phyloP scores from a whole-genome alignment of 805 yeast genomes.

The Myxozyma geophila region DNA sequence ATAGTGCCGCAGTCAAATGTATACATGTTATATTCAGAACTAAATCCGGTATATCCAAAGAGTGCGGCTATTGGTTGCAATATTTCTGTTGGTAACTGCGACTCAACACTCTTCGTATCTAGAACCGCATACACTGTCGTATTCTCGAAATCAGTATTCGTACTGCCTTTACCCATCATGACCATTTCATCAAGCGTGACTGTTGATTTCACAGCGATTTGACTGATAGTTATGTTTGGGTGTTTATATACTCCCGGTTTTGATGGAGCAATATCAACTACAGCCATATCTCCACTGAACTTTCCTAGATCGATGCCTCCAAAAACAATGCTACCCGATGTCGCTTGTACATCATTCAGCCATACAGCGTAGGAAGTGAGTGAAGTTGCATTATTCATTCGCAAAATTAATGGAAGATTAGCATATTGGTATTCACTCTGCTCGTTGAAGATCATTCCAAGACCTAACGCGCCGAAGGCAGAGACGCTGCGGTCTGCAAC shows the following conservation, averaged over 20 bases:
- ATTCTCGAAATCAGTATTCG: neutral
- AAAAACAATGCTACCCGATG: slow-evolving; percentile 48
- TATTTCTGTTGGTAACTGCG: slow-evolving; percentile 7
- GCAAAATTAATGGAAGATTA: slow-evolving; percentile 46
- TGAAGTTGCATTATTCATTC: slow-evolving; percentile 49
- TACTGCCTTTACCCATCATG: slow-evolving; percentile 6
- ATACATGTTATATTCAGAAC: slow-evolving; percentile 2
- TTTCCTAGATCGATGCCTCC: slow-evolving; percentile 54
- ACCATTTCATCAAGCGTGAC: neutral
- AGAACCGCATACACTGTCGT: neutral
- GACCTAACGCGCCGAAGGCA: slow-evolving; percentile 55
- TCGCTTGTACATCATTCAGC: slow-evolving; percentile 45
- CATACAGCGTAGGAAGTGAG: slow-evolving; percentile 54
- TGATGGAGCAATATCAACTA: slow-evolving; percentile 39
- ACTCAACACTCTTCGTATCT: neutral
- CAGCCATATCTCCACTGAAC: slow-evolving; percentile 46
- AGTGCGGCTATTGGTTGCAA: slow-evolving; percentile 3
- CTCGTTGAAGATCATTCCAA: slow-evolving; percentile 47
- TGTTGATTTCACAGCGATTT: slow-evolving; percentile 8
- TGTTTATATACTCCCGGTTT: neutral
- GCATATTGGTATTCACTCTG: slow-evolving; percentile 36
- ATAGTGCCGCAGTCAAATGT: neutral
- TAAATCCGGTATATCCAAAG: slow-evolving; percentile 9
- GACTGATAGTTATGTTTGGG: slow-evolving; percentile 20
- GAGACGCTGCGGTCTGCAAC: slow-evolving; percentile 73